phyloP scores from a whole-genome alignment of 768 basidiomycete genomes.

The Hypholoma sublateritium region DNA sequence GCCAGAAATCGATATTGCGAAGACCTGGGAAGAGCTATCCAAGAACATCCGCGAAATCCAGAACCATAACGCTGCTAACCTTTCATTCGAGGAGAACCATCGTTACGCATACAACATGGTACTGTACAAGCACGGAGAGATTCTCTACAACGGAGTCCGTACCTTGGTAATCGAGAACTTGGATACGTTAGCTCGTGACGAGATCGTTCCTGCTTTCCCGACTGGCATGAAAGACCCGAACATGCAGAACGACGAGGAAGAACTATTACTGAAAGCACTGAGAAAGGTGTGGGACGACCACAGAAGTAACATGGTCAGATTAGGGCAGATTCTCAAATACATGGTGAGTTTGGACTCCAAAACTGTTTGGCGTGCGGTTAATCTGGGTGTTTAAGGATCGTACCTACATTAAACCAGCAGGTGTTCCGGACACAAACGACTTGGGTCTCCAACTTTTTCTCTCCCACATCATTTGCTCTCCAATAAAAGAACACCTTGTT shows the following conservation, averaged over 20 bases:
- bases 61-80: conserved; percentile 85
- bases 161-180: conserved; percentile 82
- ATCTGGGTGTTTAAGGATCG: conserved; percentile 67
- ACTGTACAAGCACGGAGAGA: conserved; percentile 78
- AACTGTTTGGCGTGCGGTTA: conserved; percentile 1
- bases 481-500: conserved; percentile 83
- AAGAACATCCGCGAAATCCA: conserved; percentile 93
- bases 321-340: conserved; percentile 90
- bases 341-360: conserved; percentile 63
- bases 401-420: conserved; percentile 73
- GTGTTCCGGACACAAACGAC: conserved; percentile 78
- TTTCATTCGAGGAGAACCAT: conserved; percentile 82
- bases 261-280: conserved; percentile 80
- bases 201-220: conserved; percentile 84
- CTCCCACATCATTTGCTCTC: conserved; percentile 71
- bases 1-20: conserved; percentile 72
- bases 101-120: conserved; percentile 95
- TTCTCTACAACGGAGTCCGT: conserved; percentile 84
- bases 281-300: conserved; percentile 94
- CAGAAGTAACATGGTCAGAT: conserved; percentile 79
- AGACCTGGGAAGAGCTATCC: conserved; percentile 80
- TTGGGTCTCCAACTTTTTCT: conserved; percentile 84
- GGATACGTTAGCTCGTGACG: conserved; percentile 68
- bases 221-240: conserved; percentile 66
- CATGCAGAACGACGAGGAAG: conserved; percentile 81